Evolutionary conservation across 176 grass and related monocot species (phyloP).

Genomic region (Aechmea fasciata): DNA sequence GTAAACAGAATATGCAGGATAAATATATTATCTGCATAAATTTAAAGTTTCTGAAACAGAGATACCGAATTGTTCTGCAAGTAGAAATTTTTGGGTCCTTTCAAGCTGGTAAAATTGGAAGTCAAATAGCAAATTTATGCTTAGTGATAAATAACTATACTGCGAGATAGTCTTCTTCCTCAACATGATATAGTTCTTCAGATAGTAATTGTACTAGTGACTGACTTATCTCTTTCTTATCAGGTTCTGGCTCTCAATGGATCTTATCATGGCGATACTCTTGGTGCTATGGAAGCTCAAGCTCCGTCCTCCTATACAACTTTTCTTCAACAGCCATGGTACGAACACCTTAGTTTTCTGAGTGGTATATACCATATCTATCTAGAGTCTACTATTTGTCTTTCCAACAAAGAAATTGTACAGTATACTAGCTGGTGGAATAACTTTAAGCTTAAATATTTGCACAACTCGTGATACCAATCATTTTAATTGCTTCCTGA

Average conservation of each 20-base stretch:
- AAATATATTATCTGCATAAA: neutral
- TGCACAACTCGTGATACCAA: neutral
- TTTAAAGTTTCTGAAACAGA: too few species aligned
- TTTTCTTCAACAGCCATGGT: conserved; percentile 93
- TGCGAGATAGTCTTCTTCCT: neutral
- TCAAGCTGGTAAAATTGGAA: too few species aligned
- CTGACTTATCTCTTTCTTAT: conserved; percentile 1
- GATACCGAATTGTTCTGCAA: too few species aligned
- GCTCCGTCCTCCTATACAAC: conserved; percentile 89
- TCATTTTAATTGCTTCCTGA: neutral
- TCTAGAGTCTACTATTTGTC: neutral
- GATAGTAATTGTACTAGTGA: conserved; percentile 3
- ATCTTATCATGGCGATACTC: conserved; percentile 89
- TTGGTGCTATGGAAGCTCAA: conserved; percentile 98
- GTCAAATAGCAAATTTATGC: neutral
- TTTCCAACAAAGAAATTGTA: too few species aligned
- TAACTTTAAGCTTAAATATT: neutral
- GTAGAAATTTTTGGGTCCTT: too few species aligned
- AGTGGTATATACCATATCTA: neutral
- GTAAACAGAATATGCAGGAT: neutral
- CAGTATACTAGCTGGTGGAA: neutral
- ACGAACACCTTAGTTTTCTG: conserved; percentile 3
- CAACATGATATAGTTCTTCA: neutral
- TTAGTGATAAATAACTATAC: neutral
- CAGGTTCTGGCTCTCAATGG: conserved; percentile 87